Evolutionary conservation across 176 grass and related monocot genomes (phyloP).

Genomic region (Bonia amplexicaulis): DNA sequence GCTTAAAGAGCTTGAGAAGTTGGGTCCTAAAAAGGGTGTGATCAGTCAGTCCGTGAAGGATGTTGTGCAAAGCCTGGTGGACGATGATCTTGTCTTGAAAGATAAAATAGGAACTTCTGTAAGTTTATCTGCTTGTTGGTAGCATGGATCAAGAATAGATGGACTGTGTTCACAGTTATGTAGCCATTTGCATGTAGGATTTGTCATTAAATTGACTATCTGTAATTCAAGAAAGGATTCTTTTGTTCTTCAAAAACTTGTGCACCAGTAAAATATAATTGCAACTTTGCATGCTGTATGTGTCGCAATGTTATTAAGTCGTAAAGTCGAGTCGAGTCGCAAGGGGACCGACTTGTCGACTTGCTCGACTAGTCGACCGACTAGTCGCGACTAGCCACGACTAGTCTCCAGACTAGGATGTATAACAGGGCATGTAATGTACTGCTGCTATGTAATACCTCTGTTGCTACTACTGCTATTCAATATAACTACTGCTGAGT

Average conservation of each 20-base stretch:
- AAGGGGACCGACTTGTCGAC: no score
- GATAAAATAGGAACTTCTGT: slow-evolving; percentile 99
- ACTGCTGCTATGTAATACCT: no score
- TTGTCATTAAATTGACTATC: neutral
- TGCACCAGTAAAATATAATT: neutral
- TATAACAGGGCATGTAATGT: no score
- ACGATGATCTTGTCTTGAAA: slow-evolving; percentile 97
- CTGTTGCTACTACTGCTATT: no score
- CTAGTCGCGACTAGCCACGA: no score
- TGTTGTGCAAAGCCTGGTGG: slow-evolving; percentile 91
- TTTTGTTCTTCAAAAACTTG: neutral
- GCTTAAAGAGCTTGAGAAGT: slow-evolving; percentile 97
- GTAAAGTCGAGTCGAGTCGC: no score
- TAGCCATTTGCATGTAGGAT: neutral
- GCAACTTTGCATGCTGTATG: neutral
- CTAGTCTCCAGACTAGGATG: no score
- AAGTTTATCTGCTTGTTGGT: slow-evolving; percentile 19
- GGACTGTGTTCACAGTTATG: neutral
- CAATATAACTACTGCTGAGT: no score
- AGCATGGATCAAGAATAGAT: slow-evolving; percentile 6
- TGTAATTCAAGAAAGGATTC: neutral
- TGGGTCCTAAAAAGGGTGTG: slow-evolving; percentile 90
- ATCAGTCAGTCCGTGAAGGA: slow-evolving; percentile 98
- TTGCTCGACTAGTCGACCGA: no score
- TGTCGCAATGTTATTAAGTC: no score